These are phyloP conservation scores for Pholiota adiposa DNA, from an alignment of 1,284 basidiomycete species.

Conservation along the genomic window DNA sequence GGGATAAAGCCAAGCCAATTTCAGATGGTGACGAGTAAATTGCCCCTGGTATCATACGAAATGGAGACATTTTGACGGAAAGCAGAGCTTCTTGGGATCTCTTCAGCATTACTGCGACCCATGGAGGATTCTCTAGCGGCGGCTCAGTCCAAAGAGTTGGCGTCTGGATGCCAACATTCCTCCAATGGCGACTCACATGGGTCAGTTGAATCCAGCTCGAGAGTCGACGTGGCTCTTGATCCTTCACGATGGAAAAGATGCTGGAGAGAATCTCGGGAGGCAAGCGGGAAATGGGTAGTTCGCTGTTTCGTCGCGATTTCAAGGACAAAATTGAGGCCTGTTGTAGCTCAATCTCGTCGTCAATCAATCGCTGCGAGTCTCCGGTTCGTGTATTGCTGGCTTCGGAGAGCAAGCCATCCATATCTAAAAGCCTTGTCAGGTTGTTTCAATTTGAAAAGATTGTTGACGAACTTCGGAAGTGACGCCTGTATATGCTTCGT, in stretches of 20 bases:
- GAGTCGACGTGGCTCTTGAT: not conserved
- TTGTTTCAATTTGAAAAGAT: no score
- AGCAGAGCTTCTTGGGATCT: not conserved
- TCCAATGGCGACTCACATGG: not conserved
- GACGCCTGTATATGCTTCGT: no score
- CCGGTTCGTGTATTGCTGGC: no score
- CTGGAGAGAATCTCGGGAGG: not conserved
- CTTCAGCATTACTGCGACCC: not conserved
- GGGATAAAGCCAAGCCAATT: not conserved
- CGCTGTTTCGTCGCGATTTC: not conserved
- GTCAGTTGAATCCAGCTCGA: not conserved
- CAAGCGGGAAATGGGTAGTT: not conserved
- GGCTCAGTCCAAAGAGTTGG: not conserved
- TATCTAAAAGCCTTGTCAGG: no score
- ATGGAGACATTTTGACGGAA: no score
- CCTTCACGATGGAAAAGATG: not conserved
- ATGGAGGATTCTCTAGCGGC: not conserved
- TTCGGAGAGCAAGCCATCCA: no score
- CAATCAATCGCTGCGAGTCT: no score
- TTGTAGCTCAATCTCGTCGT: not conserved
- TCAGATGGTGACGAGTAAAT: no score
- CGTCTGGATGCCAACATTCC: not conserved
- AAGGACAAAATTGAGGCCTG: not conserved
- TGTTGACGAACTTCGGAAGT: no score
- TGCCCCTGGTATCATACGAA: no score